Evolutionary conservation across 2,329 filamentous ascomycete genomes (phyloP), one percentile per base, ranked within the genome.

Genomic region (Clonostachys byssicola): DNA sequence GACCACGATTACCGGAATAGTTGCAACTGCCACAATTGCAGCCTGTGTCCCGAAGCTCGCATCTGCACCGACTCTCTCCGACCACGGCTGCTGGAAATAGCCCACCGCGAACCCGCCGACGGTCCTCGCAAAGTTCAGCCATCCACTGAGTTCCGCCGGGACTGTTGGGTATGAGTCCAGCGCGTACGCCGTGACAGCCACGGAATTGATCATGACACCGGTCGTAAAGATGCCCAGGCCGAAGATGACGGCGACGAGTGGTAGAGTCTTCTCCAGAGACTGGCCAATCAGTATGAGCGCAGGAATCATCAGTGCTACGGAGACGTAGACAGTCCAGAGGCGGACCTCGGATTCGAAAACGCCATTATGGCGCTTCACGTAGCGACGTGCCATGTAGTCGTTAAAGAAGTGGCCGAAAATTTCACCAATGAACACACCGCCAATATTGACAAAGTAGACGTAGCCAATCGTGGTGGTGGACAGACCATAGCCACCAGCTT

Each of bases 381-480:
- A 76, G 23, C 64, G 58, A 12, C 56, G 62, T 6, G 74, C 73
- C 9, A 80, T 56, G 4, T 63, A 30, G 23, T 30, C 23, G 10
- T 30, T 30, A 4, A 30, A 30, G 23, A 30, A 30, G 23, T 30
- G 23, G 9, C 23, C 23, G 23, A 30, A 30, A 30, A 30, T 9
- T 30, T 30, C 23, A 30, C 23, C 23, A 10, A 30, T 30, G 23
- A 30, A 30, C 10, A 30, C 23, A 30, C 23, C 23, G 23, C 23
- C 23, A 4, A 30, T 50, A 52, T 83, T 78, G 58, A 77, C 75
- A 57, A 83, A 81, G 61, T 83, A 82, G 56, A 83, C 79, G 60
- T 59, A 72, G 54, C 74, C 78, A 43, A 80, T 74, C 72, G 55
- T 80, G 78, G 12, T 68, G 65, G 54, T 81, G 80, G 5, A 76